These are phyloP conservation scores for Bretziella fagacearum DNA, from an alignment of 2,329 filamentous ascomycete species.

Conservation along the genomic window DNA sequence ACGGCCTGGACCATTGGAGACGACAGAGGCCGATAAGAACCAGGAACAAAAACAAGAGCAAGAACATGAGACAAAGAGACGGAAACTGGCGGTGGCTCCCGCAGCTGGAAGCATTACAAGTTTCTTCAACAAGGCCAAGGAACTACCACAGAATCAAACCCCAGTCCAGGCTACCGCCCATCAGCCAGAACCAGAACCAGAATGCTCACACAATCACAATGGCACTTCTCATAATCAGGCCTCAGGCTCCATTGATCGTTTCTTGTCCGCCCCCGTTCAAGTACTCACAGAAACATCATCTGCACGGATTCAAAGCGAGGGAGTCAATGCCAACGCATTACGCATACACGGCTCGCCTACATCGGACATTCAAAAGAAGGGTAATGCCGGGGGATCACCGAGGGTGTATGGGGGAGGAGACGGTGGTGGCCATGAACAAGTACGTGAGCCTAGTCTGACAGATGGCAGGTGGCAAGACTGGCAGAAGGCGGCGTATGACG, in stretches of 20 bases:
- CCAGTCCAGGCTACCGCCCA: background rate
- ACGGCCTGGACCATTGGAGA: slow-evolving; percentile 19
- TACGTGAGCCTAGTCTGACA: no score
- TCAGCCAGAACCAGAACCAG: no score
- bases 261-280: background rate
- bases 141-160: background rate
- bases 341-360: background rate
- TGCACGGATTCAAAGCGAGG: background rate
- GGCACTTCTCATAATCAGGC: background rate
- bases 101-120: slow-evolving; percentile 1
- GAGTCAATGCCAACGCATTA: background rate
- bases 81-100: background rate
- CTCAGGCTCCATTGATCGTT: background rate
- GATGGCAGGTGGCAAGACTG: background rate
- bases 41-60: background rate
- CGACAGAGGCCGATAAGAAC: background rate
- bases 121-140: slow-evolving; percentile 8
- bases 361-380: background rate
- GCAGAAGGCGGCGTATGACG: background rate
- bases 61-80: slow-evolving; percentile 7
- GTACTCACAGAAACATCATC: background rate
- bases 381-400: no score
- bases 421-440: no score
- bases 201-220: no score
- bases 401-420: no score